Evolutionary conservation across 2,329 filamentous ascomycete species (phyloP).

Genomic region (Alternaria sp.): DNA sequence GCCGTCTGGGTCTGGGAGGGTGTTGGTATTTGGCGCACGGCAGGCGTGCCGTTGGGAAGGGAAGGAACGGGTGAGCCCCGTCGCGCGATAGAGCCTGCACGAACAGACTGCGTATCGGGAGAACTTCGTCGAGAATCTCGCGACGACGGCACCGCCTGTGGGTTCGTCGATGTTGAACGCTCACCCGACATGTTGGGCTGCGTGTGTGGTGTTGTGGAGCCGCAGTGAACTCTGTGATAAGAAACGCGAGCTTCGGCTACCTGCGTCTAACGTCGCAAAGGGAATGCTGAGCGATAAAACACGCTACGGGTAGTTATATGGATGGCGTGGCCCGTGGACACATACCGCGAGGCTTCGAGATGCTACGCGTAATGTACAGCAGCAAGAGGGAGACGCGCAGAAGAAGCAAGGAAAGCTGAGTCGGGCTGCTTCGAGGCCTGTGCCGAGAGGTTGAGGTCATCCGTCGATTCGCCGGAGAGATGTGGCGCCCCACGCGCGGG

Average conservation of each 20-base stretch:
- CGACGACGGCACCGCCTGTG: conserved; percentile 34
- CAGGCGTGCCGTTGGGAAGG: conserved; percentile 51
- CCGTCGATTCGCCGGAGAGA: conserved; percentile 13
- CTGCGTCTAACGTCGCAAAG: conserved; percentile 28
- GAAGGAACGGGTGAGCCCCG: conserved; percentile 63
- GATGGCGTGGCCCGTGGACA: neutral
- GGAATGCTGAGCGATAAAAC: conserved; percentile 4
- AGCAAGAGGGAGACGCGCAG: conserved; percentile 8
- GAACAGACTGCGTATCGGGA: conserved; percentile 49
- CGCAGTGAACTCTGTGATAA: conserved; percentile 1
- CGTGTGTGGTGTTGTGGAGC: conserved; percentile 10
- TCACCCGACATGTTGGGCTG: conserved; percentile 28
- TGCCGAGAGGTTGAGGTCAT: conserved; percentile 36
- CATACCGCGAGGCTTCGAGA: neutral
- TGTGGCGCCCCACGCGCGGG: conserved; percentile 16
- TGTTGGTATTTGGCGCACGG: conserved; percentile 58
- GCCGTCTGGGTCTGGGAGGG: conserved; percentile 58
- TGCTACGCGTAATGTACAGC: neutral
- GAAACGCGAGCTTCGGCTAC: conserved; percentile 23
- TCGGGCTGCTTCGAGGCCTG: conserved; percentile 19
- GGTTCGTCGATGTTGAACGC: conserved; percentile 28
- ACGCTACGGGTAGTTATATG: neutral
- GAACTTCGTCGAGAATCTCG: conserved; percentile 35
- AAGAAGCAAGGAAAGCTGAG: conserved; percentile 8
- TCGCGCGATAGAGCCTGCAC: conserved; percentile 61